Evolutionary conservation across 2,329 filamentous ascomycete genomes (phyloP).

Genomic region (Thielaviopsis populi): DNA sequence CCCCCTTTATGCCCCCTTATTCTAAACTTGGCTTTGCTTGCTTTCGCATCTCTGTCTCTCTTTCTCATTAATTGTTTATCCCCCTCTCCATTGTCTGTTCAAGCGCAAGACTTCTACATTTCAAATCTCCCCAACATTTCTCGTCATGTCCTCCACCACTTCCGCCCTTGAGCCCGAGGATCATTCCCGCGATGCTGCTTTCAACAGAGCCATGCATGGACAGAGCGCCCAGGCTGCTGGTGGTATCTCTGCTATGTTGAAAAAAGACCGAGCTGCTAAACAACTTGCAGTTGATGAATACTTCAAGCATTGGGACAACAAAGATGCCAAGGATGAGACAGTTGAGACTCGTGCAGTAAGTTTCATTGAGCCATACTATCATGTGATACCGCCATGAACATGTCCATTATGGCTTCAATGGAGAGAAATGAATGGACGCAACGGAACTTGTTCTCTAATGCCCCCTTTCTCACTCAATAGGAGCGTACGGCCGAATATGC

Average conservation of each 20-base stretch:
- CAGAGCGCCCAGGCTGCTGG: slow-evolving; percentile 51
- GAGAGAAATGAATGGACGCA: background rate
- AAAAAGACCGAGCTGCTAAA: slow-evolving; percentile 66
- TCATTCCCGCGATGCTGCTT: slow-evolving; percentile 71
- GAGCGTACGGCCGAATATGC: slow-evolving; percentile 77
- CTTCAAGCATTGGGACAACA: slow-evolving; percentile 94
- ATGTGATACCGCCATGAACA: background rate
- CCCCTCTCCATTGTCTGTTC: slow-evolving; percentile 12
- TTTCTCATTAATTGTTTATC: slow-evolving; percentile 3
- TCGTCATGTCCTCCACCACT: slow-evolving; percentile 15
- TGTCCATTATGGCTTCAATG: too few relatives aligned
- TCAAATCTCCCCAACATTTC: background rate
- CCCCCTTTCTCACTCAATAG: slow-evolving; percentile 27
- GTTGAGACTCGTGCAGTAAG: slow-evolving; percentile 62
- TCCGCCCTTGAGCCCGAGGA: slow-evolving; percentile 57
- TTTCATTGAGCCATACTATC: background rate
- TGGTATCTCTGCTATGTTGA: slow-evolving; percentile 64
- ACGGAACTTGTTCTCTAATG: background rate
- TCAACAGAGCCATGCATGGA: slow-evolving; percentile 79
- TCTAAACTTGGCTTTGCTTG: slow-evolving; percentile 9
- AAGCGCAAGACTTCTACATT: slow-evolving; percentile 9
- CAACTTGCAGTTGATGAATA: slow-evolving; percentile 77
- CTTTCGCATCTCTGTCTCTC: slow-evolving; percentile 11
- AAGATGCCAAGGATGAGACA: slow-evolving; percentile 64
- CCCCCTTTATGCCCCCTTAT: background rate